Evolutionary conservation across 345 rosid genomes (phyloP), one percentile per base, ranked within the genome.

Genomic region (Brassica rapa): DNA sequence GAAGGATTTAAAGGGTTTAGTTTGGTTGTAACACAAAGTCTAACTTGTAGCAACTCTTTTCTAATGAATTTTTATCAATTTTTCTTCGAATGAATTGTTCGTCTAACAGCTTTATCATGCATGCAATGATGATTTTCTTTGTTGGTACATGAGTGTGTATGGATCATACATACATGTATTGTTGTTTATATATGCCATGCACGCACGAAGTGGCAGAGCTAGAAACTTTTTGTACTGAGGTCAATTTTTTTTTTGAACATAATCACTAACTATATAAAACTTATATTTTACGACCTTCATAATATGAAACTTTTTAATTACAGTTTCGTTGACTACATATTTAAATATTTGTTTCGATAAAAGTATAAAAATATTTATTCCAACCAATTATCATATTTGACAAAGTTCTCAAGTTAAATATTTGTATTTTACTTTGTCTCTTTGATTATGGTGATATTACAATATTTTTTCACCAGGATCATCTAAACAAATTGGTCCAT

Each of bases 21-120:
- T 51, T 68, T 67, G 70, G 39, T 66, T 79, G 78, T 73, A 68
- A 79, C 74, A 74, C 53, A 27, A 27, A 67, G 59, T 79, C 78
- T 79, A 79, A 68, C 70, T 68, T 79, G 74, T 68, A 73, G 61
- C 46, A 73, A 59, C 55, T 72, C 73, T 66, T 78, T 72, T 71
- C 53, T 6, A 8, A 66, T 66, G 68, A 30, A 9, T 27, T 27
- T 72, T 66, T 24, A 55, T 63, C 7, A 39, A 64, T 27, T 3
- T 72, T 8, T 46, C 51, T 71, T 65, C 10, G 7, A 43, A 55
- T 19, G 55, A 55, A 64, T 68, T n/a, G 37, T n/a, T 24, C 8
- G 9, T 56, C 25, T 51, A 6, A 7, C 30, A 27, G 30, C 30
- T 27, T 27, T 27, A 27, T 27, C 56, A 56, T 12, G 16, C 55